Evolutionary conservation across 1,139 yeast genomes (phyloP), one percentile per base, ranked within the genome.

Genomic region (Protomyces macrosporus): DNA sequence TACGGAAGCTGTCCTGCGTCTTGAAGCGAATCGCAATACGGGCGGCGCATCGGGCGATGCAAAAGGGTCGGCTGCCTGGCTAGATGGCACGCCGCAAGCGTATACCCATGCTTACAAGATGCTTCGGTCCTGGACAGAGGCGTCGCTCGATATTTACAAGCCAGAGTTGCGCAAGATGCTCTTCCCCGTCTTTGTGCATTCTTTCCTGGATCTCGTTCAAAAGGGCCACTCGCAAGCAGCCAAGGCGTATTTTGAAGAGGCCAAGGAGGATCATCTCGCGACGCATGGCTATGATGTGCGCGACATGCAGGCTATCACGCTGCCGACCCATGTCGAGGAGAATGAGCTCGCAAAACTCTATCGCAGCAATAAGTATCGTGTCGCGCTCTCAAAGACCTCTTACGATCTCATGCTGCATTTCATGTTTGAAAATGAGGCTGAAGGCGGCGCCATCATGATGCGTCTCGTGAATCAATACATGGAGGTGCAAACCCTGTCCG

Each of bases 1-100:
- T 69, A 91, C 98, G 0, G 99, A 95, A 74, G 90, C 97, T 3
- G 89, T 90, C 86, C 81, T 93, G 66, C 82, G 98, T 68, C 83
- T 90, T 68, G 99, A 95, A 73, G 85, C 78, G 36, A 68, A 70
- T 39, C 59, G 69, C 33, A 66, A 53, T 7, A 66, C 63, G 14
- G 69, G 63, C 30, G 60, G 66, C 10, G 66, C 60, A 40, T 61
- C 56, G 54, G 65, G 64, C 32, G 67, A 66, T 32, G 48, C 48
- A 9, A 58, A 52, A 39, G 62, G 62, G 6, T 58, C 62, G 6
- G 62, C 62, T 68, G 59, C 67, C 82, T 77, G 67, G 67, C 64
- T 65, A 10, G 59, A 54, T 56, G 75, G 81, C 71, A 87, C 87
- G 66, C 91, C 96, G 0, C 86, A 84, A 55, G 81, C 84, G 64